phyloP scores from a whole-genome alignment of 73 alveolate genomes.

The Symbiodinium pilosum region DNA sequence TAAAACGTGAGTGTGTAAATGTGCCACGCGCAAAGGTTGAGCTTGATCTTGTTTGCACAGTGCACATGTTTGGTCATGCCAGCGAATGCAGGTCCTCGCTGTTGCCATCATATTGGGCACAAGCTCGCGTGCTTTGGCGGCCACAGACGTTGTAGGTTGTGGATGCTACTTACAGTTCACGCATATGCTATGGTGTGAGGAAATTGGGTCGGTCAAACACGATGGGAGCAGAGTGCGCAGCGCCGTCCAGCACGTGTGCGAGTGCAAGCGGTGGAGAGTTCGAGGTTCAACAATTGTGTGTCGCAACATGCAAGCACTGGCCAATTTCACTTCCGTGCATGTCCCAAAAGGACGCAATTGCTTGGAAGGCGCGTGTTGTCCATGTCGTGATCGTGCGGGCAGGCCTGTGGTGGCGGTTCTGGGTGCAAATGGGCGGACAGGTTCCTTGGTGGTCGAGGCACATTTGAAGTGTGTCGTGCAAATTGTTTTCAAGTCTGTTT shows the following conservation, averaged over 20 bases:
- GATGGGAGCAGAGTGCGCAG: neutral
- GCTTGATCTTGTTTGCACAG: neutral
- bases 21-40: too few species aligned
- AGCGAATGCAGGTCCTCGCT: neutral
- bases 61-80: neutral
- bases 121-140: neutral
- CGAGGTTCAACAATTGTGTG: neutral
- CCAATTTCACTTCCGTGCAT: neutral
- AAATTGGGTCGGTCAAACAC: neutral
- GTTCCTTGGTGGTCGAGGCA: constrained; percentile 63
- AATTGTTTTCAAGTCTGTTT: neutral
- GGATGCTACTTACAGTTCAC: neutral
- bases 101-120: too few species aligned
- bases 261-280: neutral
- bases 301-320: too few species aligned
- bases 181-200: neutral
- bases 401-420: constrained; percentile 77
- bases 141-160: too few species aligned
- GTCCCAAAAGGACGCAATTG: too few species aligned
- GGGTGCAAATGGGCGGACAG: constrained; percentile 91
- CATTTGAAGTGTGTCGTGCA: neutral
- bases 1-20: too few species aligned
- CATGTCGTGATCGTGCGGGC: neutral
- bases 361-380: neutral
- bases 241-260: neutral